Percentiles rank a stretch among this genome's conserved stretches.
Conservation (phyloP, 1,284 basidiomycete species). For the Farysia itapuensis region DNA sequence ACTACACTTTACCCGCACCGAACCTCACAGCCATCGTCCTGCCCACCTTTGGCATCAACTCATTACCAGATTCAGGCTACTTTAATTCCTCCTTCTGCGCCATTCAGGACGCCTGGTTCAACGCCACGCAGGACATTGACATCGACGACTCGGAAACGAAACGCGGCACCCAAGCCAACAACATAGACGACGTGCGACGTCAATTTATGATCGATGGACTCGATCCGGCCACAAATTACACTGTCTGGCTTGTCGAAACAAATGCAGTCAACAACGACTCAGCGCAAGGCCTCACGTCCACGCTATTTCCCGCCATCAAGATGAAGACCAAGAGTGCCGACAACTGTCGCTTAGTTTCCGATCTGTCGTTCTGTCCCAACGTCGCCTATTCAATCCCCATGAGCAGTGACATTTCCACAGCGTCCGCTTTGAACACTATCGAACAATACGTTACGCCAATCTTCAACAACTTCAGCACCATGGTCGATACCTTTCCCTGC, state of each 20-base stretch:
- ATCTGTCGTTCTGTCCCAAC: conserved; percentile 60
- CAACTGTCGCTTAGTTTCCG: conserved; percentile 59
- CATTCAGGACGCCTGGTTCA: conserved; percentile 36
- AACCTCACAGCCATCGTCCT: conserved; percentile 49
- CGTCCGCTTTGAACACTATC: conserved; percentile 51
- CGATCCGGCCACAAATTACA: conserved; percentile 57
- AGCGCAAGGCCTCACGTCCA: conserved; percentile 11
- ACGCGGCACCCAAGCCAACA: conserved; percentile 30
- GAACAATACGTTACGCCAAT: conserved; percentile 53
- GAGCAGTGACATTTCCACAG: conserved; percentile 45
- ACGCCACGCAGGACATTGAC: conserved; percentile 4
- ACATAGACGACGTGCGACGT: conserved; percentile 27
- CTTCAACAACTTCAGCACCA: conserved; percentile 58
- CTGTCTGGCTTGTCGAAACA: conserved; percentile 58
- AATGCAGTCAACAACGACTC: conserved; percentile 25
- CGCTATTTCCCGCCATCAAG: conserved; percentile 51
- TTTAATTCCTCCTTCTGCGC: conserved; percentile 59
- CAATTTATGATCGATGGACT: conserved; percentile 48
- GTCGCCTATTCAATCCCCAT: conserved; percentile 62
- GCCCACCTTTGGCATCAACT: conserved; percentile 37
- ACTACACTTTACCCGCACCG: conserved; percentile 40
- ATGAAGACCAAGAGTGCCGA: conserved; percentile 56
- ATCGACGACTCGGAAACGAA: conserved; percentile 47
- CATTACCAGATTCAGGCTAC: conserved; percentile 43
- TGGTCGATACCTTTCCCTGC: conserved; percentile 62